Evolutionary conservation across 192 early-diverging fungal genomes (phyloP), one percentile per base, ranked within the genome.

Genomic region (Pilobolus umbonatus): DNA sequence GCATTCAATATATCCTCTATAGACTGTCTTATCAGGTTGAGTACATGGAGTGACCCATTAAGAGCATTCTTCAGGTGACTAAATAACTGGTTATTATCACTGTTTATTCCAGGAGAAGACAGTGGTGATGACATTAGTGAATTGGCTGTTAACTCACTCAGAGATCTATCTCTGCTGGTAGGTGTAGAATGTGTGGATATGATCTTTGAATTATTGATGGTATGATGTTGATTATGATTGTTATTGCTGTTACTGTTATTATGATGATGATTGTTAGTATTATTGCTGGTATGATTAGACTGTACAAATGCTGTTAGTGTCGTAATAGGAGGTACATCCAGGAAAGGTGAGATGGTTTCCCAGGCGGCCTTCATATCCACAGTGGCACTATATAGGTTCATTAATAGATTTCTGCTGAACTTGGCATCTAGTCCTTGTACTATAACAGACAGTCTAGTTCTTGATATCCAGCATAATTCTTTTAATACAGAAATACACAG

Each of bases 351-450:
- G 22, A 68, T 57, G 35, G 21, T 62, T 38, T 57, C 53, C 26
- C 57, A 69, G 24, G 67, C 60, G 4, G 59, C 57, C 35, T 63
- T 62, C 1, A 69, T 30, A 60, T 69, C 62, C 3, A 62, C 28
- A 3, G 57, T 54, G 1, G 57, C 61, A 43, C 56, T 55, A 47
- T 69, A 57, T 1, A 69, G 26, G 7, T 46, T 35, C 12, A 59
- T 38, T 9, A 69, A 31, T 9, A 69, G 21, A 43, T 59, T 47
- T 35, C 67, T 55, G 42, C 36, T 25, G 9, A 45, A 48, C 22
- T 59, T 69, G n/a, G 32, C 9, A n/a, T 69, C 67, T 5, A 63
- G 50, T n/a, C 30, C 35, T 28, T 64, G 63, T 24, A 44, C 45
- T 1, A 61, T 30, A 2, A 42, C 32, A 28, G 50, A 53, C 15